Percentiles rank a stretch among this genome's conserved stretches.
phyloP scores from a whole-genome alignment of 306 rosid genomes.

The Comarum palustre region DNA sequence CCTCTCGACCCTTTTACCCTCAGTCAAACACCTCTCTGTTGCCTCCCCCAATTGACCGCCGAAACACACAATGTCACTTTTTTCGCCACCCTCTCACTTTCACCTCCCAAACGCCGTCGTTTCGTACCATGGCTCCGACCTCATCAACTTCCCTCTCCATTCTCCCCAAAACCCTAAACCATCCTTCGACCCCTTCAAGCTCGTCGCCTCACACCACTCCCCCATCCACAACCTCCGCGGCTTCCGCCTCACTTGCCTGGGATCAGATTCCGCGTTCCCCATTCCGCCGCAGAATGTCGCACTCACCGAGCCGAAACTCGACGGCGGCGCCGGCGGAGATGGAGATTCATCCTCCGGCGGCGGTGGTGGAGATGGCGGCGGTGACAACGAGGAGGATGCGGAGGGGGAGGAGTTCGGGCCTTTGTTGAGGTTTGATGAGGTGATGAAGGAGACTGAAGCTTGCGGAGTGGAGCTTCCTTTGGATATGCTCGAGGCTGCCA shows the following conservation, averaged over 20 bases:
- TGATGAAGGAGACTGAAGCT: conserved; percentile 61
- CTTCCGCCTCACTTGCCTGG: conserved; percentile 32
- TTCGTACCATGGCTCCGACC: conserved; percentile 12
- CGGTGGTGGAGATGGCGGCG: conserved; percentile 26
- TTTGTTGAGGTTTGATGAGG: conserved; percentile 60
- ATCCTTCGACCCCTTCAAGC: conserved; percentile 11
- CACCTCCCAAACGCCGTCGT: conserved; percentile 26
- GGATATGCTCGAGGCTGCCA: conserved; percentile 77
- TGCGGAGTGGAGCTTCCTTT: conserved; percentile 63
- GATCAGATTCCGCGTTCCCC: conserved; percentile 29
- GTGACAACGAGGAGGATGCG: conserved; percentile 27
- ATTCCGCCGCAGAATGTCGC: background rate
- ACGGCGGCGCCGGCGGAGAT: conserved; percentile 13
- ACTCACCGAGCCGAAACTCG: conserved; percentile 9
- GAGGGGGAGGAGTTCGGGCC: conserved; percentile 72
- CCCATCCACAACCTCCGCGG: background rate
- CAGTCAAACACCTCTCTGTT: too few relatives aligned
- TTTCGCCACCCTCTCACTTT: conserved; percentile 22
- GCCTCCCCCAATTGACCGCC: too few relatives aligned
- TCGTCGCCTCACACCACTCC: conserved; percentile 9
- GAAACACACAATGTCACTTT: too few relatives aligned
- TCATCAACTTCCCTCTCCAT: background rate
- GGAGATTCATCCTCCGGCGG: conserved; percentile 15
- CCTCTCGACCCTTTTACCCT: too few relatives aligned
- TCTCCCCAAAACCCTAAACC: conserved; percentile 3